These are phyloP conservation scores for Dioszegia crocea DNA, from an alignment of 768 basidiomycete genomes.

Conservation along the genomic window DNA sequence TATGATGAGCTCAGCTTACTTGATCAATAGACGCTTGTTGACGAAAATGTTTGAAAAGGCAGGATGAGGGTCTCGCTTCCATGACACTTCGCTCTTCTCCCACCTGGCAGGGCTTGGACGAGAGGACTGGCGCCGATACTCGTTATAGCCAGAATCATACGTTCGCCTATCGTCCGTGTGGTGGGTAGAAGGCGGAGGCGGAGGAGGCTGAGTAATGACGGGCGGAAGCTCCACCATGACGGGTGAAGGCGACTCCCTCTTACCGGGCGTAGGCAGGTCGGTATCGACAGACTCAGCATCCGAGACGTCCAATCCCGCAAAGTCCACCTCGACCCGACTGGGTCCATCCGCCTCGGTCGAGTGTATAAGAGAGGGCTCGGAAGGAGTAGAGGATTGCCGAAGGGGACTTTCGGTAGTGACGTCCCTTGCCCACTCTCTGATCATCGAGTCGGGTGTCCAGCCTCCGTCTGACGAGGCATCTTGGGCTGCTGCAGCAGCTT, in stretches of 20 bases:
- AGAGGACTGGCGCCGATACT: not conserved
- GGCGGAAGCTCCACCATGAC: not conserved
- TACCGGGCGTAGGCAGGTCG: conserved; percentile 2
- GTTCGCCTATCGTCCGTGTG: not conserved
- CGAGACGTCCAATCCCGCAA: not conserved
- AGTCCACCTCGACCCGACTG: not conserved
- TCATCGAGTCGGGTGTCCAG: not conserved
- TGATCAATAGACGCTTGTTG: conserved; percentile 16
- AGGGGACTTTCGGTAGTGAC: not conserved
- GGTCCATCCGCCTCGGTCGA: not conserved
- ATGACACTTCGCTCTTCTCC: not conserved
- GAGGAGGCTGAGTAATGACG: not conserved
- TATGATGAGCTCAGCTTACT: conserved; percentile 11
- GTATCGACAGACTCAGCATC: not conserved
- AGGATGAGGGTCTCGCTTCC: conserved; percentile 21
- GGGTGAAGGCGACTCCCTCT: not conserved
- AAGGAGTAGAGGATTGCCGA: not conserved
- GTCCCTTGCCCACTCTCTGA: not conserved
- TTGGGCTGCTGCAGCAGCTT: not conserved
- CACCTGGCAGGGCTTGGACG: not conserved
- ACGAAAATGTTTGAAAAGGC: conserved; percentile 24
- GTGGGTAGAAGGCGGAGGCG: not conserved
- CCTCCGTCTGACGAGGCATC: not conserved
- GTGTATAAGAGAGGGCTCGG: not conserved
- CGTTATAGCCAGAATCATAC: not conserved